Conservation (phyloP, 306 rosid species). For the Vigna unguiculata region DNA sequence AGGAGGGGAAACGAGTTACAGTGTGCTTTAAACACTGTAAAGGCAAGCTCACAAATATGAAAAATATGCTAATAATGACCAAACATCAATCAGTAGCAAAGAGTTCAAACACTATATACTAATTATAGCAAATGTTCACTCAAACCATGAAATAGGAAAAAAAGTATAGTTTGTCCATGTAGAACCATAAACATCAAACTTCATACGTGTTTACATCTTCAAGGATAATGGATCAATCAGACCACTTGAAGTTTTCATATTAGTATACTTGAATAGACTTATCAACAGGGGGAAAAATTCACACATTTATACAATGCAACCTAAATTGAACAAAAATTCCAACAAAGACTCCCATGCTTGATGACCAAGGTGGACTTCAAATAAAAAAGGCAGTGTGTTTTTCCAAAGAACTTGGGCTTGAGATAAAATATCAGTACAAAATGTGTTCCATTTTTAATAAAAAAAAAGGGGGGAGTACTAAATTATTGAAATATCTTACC, state of each 20-base stretch:
- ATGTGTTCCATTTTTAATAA: neutral
- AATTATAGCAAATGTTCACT: neutral
- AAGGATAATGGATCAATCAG: slow-evolving; percentile 15
- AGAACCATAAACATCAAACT: neutral
- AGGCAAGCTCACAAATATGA: slow-evolving; percentile 5
- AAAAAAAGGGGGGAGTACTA: neutral
- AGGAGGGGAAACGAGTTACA: slow-evolving; percentile 30
- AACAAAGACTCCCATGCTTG: neutral
- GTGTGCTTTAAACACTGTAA: slow-evolving; percentile 7
- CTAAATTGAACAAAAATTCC: slow-evolving; percentile 11
- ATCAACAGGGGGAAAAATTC: neutral
- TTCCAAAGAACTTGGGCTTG: slow-evolving; percentile 31
- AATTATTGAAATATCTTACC: slow-evolving; percentile 58
- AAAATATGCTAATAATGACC: neutral
- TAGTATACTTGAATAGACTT: neutral
- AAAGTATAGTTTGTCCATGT: neutral
- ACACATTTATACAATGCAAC: neutral
- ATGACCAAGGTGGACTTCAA: neutral
- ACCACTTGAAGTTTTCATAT: neutral
- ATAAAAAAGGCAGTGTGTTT: neutral
- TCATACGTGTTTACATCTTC: slow-evolving; percentile 7
- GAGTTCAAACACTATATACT: neutral
- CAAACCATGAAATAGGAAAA: neutral
- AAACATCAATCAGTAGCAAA: neutral
- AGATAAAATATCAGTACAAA: slow-evolving; percentile 28